Evolutionary conservation across 164 flowering plant species (phyloP).

Genomic region (Amborella trichopoda): DNA sequence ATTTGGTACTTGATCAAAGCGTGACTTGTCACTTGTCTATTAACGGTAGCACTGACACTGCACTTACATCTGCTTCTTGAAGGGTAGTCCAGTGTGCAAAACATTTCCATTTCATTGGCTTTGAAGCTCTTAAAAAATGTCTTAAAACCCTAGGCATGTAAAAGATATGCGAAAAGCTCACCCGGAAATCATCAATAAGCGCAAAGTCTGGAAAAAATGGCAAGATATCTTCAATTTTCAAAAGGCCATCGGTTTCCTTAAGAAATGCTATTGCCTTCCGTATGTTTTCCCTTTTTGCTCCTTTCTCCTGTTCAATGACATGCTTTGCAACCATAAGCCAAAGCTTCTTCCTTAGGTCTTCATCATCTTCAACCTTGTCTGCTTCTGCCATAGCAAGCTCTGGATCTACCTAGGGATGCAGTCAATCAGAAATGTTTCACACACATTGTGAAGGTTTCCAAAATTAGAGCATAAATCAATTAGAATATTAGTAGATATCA

Average conservation of each 20-base stretch:
- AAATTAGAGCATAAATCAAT: no score
- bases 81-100: no score
- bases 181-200: conserved; percentile 96
- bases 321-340: conserved; percentile 99
- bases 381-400: conserved; percentile 99
- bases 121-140: no score
- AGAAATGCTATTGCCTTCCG: conserved; percentile 96
- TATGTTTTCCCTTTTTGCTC: conserved; percentile 95
- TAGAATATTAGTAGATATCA: no score
- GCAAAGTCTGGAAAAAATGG: conserved; percentile 99
- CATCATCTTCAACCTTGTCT: conserved; percentile 98
- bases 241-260: conserved; percentile 93
- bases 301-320: conserved; percentile 94
- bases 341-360: conserved; percentile 91
- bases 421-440: no score
- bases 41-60: no score
- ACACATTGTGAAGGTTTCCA: no score
- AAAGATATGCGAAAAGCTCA: conserved; percentile 12
- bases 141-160: no score
- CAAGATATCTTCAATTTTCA: conserved; percentile 94
- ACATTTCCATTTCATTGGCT: no score
- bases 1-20: no score
- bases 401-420: conserved; percentile 64
- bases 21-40: no score
- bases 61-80: no score